phyloP scores from a whole-genome alignment of 371 early-diverging fungal species.

The Mortierella sp. region DNA sequence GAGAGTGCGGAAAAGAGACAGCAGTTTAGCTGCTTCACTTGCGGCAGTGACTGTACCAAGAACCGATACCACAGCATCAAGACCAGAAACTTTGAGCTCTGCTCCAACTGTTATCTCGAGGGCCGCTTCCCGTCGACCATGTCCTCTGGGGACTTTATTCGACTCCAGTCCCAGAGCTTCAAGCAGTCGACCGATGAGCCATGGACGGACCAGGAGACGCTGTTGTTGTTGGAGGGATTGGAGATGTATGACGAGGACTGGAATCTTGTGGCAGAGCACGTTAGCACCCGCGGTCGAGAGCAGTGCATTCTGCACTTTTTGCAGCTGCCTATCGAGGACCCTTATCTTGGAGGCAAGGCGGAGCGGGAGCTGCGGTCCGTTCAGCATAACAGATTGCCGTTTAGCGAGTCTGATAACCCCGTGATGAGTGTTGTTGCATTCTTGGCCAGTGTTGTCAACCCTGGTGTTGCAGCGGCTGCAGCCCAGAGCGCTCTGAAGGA shows the following conservation, averaged over 20 bases:
- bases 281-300: constrained; percentile 92
- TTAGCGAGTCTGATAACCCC: constrained; percentile 95
- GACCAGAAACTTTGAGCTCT: constrained; percentile 87
- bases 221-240: constrained; percentile 94
- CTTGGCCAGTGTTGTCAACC: constrained; percentile 92
- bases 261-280: constrained; percentile 94
- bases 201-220: constrained; percentile 97
- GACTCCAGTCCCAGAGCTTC: constrained; percentile 66
- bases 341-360: constrained; percentile 69
- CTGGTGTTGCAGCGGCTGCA: constrained; percentile 93
- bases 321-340: constrained; percentile 96
- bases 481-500: constrained; percentile 80
- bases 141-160: constrained; percentile 91
- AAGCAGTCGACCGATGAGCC: constrained; percentile 69
- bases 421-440: constrained; percentile 97
- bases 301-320: constrained; percentile 97
- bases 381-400: constrained; percentile 78
- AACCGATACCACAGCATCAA: constrained; percentile 86
- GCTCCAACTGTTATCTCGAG: constrained; percentile 90
- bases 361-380: constrained; percentile 64
- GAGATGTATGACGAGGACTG: constrained; percentile 98
- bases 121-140: constrained; percentile 94
- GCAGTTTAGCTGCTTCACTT: constrained; percentile 82
- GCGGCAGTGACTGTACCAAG: constrained; percentile 89
- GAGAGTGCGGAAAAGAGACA: constrained; percentile 54